Base-by-base conservation (phyloP, 148 eudicot species). In the Nepenthes mirabilis region DNA sequence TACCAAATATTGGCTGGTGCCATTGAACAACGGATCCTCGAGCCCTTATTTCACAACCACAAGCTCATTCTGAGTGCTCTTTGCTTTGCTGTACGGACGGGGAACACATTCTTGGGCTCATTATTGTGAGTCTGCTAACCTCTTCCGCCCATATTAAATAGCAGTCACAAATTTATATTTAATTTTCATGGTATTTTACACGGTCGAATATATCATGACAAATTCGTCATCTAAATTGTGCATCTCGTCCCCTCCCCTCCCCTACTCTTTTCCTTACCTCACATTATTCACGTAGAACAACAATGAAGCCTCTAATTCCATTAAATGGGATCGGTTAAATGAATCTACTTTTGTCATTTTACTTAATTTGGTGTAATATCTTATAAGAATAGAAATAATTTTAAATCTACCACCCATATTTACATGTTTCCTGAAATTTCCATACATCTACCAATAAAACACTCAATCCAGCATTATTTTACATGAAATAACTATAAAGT, bases 41-140 rank as follows among this genome's bases (percentile, higher is more conserved):
- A 88, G 68, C 98, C 96, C 0, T 23, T 85, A 72, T 68, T 93
- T 37, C 96, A 93, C 74, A 79, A 83, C 34, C 86, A 93, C 66
- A 93, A 93, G 75, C 61, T 88, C 37, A 2, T 88, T 45, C 67
- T 93, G 52, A 83, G 91, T 74, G 96, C 96, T 45, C 48, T 80
- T 55, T 91, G 96, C 84, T 93, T 88, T 64, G 86, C 86, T 47
- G 87, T 88, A 57, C 77, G 98, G 51, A 88, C 96, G 32, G 89
- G 98, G 64, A 93, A 93, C 82, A 93, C 96, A 33, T 91, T 73
- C 75, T 79, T 83, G 83, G 96, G 98, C 59, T 93, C 98, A 69
- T 67, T 93, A 75, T 33, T 93, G 98, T 88, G 67, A 83, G 98
- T 73, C 43, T 53, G 65, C 48, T 34, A 34, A 5, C 13, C 56